A percentile compares a stretch with the other conserved stretches of the same genome.
phyloP scores from a whole-genome alignment of 306 rosid species.

The Erythrophleum fordii region DNA sequence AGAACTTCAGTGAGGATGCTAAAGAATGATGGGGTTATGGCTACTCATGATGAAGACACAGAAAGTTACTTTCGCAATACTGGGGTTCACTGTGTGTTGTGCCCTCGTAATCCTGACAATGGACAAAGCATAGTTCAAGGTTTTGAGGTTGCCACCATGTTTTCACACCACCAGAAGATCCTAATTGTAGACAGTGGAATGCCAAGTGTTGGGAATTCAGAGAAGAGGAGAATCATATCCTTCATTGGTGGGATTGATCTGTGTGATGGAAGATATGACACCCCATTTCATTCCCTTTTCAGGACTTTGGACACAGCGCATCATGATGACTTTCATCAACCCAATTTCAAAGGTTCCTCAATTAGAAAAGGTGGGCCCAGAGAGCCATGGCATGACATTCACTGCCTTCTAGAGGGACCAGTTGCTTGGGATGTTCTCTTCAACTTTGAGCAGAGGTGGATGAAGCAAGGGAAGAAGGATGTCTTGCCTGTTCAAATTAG shows the following conservation, averaged over 20 bases:
- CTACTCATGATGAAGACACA: conserved; percentile 60
- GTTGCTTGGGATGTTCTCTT: no score
- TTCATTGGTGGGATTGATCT: no score
- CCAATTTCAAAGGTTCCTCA: conserved; percentile 43
- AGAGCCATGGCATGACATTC: conserved; percentile 32
- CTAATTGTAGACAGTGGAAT: conserved; percentile 49
- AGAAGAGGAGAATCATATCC: conserved; percentile 53
- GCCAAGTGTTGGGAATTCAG: conserved; percentile 14
- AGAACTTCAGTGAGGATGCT: conserved; percentile 52
- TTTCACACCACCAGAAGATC: conserved; percentile 64
- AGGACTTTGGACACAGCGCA: conserved; percentile 44
- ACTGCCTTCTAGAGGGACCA: conserved; percentile 8
- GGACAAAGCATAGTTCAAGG: no score
- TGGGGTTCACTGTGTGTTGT: no score
- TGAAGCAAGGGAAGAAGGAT: conserved; percentile 28
- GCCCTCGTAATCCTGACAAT: no score
- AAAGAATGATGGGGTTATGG: conserved; percentile 58
- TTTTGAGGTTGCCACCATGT: conserved; percentile 46
- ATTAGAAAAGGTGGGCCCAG: background rate
- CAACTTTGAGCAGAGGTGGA: no score
- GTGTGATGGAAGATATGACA: no score
- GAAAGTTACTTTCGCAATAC: conserved; percentile 19
- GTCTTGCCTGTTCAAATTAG: conserved; percentile 40
- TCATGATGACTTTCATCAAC: conserved; percentile 53
- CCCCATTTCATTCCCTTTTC: conserved; percentile 54